Evolutionary conservation across 768 basidiomycete species (phyloP), one percentile per base, ranked within the genome.

Genomic region (Strobilomyces confusus): DNA sequence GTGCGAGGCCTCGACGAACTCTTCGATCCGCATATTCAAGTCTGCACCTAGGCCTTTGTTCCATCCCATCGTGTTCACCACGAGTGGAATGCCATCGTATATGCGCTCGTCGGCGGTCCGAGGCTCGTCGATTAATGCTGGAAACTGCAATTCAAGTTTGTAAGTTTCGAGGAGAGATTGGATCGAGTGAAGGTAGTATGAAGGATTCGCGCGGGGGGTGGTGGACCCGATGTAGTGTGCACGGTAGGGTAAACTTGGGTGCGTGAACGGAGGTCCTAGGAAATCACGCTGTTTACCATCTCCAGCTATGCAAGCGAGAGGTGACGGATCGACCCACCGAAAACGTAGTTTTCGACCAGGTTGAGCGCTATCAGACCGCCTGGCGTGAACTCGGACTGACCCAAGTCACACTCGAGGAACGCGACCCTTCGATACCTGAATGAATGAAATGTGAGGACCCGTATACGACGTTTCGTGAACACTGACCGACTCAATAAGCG

Each of bases 61-160:
- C 95, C 95, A 99, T 2, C 95, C 95, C 84, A 95, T 95, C 0
- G 91, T 98, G 66, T 98, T 99, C 48, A 98, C 80, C 15, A 98
- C 82, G 17, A 98, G 80, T 0, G 95, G 95, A 5, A 94, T 81
- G 25, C 71, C 55, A 45, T 87, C 83, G 7, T 65, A 61, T 22
- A 87, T 77, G 38, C 80, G 75, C 29, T 58, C 56, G 42, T 76
- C 73, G 0, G 45, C 64, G 15, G 50, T 48, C 1, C 68, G 54
- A 6, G 70, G 68, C 4, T 68, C 66, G 8, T 66, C 64, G 40
- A 44, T 65, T 6, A 69, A 49, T 1, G 66, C 60, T 1, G 78
- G 72, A 47, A 75, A 77, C 57, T 84, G 84, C 5, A 95, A 64
- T 43, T 94, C 89, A 32, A 86, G 72, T 20, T 76, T 80, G 66